phyloP scores from a whole-genome alignment of 495 filamentous ascomycete species.

The Hypoxylon fragiforme region DNA sequence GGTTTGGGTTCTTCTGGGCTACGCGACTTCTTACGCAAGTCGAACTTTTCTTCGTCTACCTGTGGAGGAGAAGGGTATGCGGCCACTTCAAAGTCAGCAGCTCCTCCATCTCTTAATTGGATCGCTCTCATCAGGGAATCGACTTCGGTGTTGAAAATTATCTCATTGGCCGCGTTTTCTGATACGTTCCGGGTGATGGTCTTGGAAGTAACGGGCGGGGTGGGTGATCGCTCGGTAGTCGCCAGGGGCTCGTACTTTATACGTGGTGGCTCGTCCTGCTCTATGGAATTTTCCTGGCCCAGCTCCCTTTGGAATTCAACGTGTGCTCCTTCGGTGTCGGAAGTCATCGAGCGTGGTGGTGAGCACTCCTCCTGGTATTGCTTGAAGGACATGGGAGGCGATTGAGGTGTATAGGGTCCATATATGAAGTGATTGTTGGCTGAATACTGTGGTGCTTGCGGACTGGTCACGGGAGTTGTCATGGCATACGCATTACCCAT shows the following conservation, averaged over 20 bases:
- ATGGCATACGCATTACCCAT: constrained; percentile 39
- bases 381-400: constrained; percentile 40
- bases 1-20: constrained; percentile 7
- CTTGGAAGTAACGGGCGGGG: constrained; percentile 18
- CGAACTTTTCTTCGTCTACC: constrained; percentile 24
- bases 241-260: constrained; percentile 46
- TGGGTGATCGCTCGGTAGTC: constrained; percentile 12
- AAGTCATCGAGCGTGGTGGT: constrained; percentile 19
- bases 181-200: constrained; percentile 33
- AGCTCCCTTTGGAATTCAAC: constrained; percentile 15
- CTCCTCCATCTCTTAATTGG: constrained; percentile 65
- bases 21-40: constrained; percentile 25
- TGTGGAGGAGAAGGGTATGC: constrained; percentile 30
- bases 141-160: constrained; percentile 77
- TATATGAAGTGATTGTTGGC: constrained; percentile 41
- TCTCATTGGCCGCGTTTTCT: constrained; percentile 37
- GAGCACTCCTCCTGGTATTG: constrained; percentile 43
- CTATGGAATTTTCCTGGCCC: constrained; percentile 16
- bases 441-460: constrained; percentile 41
- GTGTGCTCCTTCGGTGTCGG: constrained; percentile 5
- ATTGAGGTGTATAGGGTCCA: constrained; percentile 38
- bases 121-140: constrained; percentile 94
- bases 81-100: constrained; percentile 1
- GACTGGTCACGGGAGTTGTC: constrained; percentile 41
- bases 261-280: constrained; percentile 11